Evolutionary conservation across 106 monocot genomes (phyloP).

Genomic region (Chionographis japonica): DNA sequence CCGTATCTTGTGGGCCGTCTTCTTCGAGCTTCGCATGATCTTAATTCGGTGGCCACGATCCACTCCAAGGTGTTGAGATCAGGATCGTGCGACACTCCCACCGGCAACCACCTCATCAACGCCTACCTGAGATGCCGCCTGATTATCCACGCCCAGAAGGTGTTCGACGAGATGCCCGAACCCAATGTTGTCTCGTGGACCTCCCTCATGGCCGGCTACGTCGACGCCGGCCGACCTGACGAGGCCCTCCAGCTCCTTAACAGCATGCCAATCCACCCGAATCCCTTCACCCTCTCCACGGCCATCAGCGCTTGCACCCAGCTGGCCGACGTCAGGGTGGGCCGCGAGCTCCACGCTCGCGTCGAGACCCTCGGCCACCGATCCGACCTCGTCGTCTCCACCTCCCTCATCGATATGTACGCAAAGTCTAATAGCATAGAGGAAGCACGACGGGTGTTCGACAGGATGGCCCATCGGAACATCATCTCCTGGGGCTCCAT

Average conservation of each 20-base stretch:
- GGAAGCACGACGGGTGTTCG: constrained; percentile 54
- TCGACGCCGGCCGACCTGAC: constrained; percentile 21
- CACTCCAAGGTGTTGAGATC: constrained; percentile 59
- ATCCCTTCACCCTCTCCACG: constrained; percentile 49
- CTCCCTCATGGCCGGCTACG: constrained; percentile 64
- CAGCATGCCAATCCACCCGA: constrained; percentile 39
- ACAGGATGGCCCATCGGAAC: constrained; percentile 36
- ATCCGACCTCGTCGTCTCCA: constrained; percentile 50
- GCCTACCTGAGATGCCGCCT: constrained; percentile 43
- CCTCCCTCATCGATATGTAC: constrained; percentile 66
- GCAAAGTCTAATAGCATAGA: constrained; percentile 29
- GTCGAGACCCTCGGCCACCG: constrained; percentile 38
- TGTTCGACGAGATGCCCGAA: constrained; percentile 60
- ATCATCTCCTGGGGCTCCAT: constrained; percentile 66
- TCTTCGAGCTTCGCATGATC: constrained; percentile 22
- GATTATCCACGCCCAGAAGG: constrained; percentile 22
- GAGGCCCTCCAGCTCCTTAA: constrained; percentile 28
- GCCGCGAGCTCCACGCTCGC: constrained; percentile 47
- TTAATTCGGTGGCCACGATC: constrained; percentile 12
- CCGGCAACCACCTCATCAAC: constrained; percentile 63
- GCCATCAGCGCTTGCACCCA: constrained; percentile 50
- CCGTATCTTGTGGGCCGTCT: constrained; percentile 3
- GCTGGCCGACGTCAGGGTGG: constrained; percentile 26
- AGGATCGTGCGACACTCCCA: constrained; percentile 15
- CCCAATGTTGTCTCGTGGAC: constrained; percentile 75